Conservation (phyloP, 2,329 filamentous ascomycete species). For the Microdochium paspali region DNA sequence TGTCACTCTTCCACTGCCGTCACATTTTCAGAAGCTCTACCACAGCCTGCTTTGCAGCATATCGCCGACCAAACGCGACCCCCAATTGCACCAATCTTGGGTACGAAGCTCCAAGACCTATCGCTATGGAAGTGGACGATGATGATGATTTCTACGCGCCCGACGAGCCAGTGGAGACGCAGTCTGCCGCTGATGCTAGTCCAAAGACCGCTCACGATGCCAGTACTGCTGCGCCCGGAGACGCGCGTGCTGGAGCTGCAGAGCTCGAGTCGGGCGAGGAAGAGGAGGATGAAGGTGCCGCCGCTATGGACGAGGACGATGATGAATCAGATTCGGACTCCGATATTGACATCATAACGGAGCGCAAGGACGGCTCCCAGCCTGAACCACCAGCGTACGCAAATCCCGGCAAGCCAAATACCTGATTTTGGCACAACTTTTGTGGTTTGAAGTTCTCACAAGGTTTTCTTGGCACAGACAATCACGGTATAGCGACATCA, state of each 20-base stretch:
- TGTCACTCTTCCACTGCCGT: too few species aligned
- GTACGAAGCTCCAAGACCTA: neutral
- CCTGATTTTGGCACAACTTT: neutral
- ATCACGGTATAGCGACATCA: conserved; percentile 54
- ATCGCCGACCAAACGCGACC: too few species aligned
- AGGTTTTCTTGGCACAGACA: conserved; percentile 28
- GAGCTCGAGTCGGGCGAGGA: conserved; percentile 57
- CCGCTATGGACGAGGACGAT: conserved; percentile 46
- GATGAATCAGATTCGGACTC: conserved; percentile 31
- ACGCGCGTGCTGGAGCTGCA: conserved; percentile 22
- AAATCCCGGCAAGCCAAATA: neutral
- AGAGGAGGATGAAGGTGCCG: conserved; percentile 44
- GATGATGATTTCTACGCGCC: conserved; percentile 59
- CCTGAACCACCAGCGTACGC: conserved; percentile 49
- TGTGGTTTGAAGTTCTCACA: neutral
- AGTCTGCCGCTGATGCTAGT: conserved; percentile 8
- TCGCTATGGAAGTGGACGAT: conserved; percentile 56
- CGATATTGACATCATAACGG: conserved; percentile 62
- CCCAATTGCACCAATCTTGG: too few species aligned
- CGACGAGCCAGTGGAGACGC: conserved; percentile 36
- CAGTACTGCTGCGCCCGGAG: conserved; percentile 11
- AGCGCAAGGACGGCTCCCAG: conserved; percentile 55
- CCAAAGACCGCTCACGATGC: conserved; percentile 16
- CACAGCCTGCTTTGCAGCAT: too few species aligned
- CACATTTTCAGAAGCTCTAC: too few species aligned